Evolutionary conservation across 169 alveolate species (phyloP), one percentile per base, ranked within the genome.

Genomic region (Perkinsus olseni): DNA sequence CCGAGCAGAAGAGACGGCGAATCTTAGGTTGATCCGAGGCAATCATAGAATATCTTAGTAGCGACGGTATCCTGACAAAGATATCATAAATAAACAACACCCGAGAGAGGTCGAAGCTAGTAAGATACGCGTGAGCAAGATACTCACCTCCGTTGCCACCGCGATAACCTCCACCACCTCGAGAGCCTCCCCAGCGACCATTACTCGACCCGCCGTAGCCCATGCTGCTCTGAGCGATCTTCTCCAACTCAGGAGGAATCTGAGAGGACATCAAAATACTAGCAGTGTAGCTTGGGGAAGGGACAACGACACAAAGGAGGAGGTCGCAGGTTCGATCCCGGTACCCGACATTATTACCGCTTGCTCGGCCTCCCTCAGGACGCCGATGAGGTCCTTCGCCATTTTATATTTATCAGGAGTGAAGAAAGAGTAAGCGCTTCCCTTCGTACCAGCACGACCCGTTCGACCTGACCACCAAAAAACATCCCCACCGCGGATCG

Each of bases 361-460:
- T 95, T 98, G 98, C 93, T 97, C 97, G 38, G 99, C 99, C 92
- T 98, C 99, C 74, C 97, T 96, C 92, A 99, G 95, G 91, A 99
- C 98, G 48, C 97, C 97, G 40, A 98, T 98, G 62, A 98, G 96
- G 45, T 98, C 99, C 92, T 97, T 97, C 8, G 99, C 99, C 39
- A 98, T 93, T 95, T 98, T 97, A 38, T 95, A 95, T 93, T 98
- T 97, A 93, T 98, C 98, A 0, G 97, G 94, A 37, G 99, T 98
- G 94, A 99, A 96, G 97, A 98, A 98, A 24, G 99, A 96, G 94
- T 97, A 97, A 11, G 99, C 98, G 38, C 74, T 92, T 24, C 97
- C 98, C 92, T 95, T 94, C 31, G 97, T 96, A 0, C 99, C 99
- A 48, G 99, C 99, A 93, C 99, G 96, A 13, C 98, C 98, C 48